Evolutionary conservation across 768 basidiomycete genomes (phyloP).

Genomic region (Infundibulicybe gibba): DNA sequence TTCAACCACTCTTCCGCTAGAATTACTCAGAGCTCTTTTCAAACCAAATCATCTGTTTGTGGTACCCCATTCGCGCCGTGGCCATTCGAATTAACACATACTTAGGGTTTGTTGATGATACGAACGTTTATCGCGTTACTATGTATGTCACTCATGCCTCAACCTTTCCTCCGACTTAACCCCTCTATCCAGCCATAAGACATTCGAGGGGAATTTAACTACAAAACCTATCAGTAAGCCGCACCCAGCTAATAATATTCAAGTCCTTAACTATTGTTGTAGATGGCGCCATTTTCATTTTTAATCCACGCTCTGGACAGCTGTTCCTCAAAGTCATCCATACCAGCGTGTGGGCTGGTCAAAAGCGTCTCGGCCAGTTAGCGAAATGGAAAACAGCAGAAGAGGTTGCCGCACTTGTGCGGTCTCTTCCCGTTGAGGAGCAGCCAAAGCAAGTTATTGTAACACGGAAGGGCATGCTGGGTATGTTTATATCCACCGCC

Average conservation of each 20-base stretch:
- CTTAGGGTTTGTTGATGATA: constrained; percentile 96
- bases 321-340: constrained; percentile 99
- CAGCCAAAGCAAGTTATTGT: constrained; percentile 99
- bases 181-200: constrained; percentile 73
- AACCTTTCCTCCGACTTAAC: not conserved
- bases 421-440: constrained; percentile 98
- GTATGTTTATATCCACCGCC: constrained; percentile 32
- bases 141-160: constrained; percentile 44
- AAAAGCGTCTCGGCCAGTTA: constrained; percentile 98
- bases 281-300: constrained; percentile 98
- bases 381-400: constrained; percentile 99
- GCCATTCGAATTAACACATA: not conserved
- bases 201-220: constrained; percentile 99
- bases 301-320: constrained; percentile 98
- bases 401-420: constrained; percentile 97
- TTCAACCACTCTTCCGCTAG: constrained; percentile 19
- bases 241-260: not conserved
- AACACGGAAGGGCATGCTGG: constrained; percentile 99
- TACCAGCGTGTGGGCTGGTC: constrained; percentile 99
- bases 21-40: constrained; percentile 96
- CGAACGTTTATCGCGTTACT: constrained; percentile 99
- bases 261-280: constrained; percentile 6
- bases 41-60: constrained; percentile 92
- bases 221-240: constrained; percentile 93
- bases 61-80: not conserved